phyloP scores from a whole-genome alignment of 257 asterid genomes.

The Marsdenia floribunda region DNA sequence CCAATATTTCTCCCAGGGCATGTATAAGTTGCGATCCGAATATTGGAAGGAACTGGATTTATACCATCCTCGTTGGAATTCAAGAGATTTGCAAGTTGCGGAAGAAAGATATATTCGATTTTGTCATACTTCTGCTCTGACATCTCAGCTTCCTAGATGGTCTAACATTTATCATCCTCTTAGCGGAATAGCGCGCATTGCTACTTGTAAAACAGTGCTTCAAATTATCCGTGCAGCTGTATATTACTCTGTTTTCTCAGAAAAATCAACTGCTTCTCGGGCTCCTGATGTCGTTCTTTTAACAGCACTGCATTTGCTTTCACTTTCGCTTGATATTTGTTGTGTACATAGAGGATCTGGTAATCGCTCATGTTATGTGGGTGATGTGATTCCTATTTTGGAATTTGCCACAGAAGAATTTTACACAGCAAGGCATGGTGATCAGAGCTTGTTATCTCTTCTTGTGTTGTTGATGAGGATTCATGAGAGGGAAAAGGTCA shows the following conservation, averaged over 20 bases:
- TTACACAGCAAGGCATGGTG: slow-evolving; percentile 48
- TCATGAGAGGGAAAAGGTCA: slow-evolving; percentile 59
- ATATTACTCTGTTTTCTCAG: slow-evolving; percentile 69
- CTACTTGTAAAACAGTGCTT: slow-evolving; percentile 71
- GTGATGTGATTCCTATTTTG: slow-evolving; percentile 64
- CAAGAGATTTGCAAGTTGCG: slow-evolving; percentile 84
- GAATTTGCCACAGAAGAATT: slow-evolving; percentile 75
- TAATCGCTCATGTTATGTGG: slow-evolving; percentile 42
- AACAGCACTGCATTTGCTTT: slow-evolving; percentile 78
- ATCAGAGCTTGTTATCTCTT: slow-evolving; percentile 87
- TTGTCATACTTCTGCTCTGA: slow-evolving; percentile 72
- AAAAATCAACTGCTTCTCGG: slow-evolving; percentile 46
- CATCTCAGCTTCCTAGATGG: slow-evolving; percentile 90
- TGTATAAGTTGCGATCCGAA: slow-evolving; percentile 61
- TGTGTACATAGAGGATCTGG: slow-evolving; percentile 50
- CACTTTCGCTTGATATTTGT: slow-evolving; percentile 79
- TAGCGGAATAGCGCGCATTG: slow-evolving; percentile 70
- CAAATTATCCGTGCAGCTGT: slow-evolving; percentile 79
- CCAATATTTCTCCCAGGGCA: slow-evolving; percentile 55
- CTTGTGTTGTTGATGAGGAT: slow-evolving; percentile 75
- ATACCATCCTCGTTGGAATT: slow-evolving; percentile 94
- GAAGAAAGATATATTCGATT: slow-evolving; percentile 88
- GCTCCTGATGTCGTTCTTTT: slow-evolving; percentile 82
- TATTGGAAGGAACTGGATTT: slow-evolving; percentile 93
- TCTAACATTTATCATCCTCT: slow-evolving; percentile 75